Base-by-base conservation (phyloP, 352 stramenopile genomes). In the Globisporangium okanoganense region DNA sequence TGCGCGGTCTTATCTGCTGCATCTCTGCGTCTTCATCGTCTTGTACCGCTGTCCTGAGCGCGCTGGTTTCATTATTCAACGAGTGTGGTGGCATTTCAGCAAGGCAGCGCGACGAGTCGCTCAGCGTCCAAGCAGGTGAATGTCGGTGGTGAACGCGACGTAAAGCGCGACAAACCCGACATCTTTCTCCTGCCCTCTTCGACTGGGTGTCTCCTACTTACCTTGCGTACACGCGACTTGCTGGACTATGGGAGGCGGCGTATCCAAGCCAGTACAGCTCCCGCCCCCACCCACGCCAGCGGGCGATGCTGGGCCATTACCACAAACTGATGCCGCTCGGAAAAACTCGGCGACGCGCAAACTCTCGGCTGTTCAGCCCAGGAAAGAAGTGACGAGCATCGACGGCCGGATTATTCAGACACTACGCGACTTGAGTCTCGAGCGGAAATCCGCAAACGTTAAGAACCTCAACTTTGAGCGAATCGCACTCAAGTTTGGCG, bases 401-500 rank as follows among this genome's bases (percentile, higher is more conserved):
- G 77, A 91, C 45, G 72, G 64, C 2, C 83, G 83, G 10, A 92
- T 94, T 47, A 51, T 92, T 2, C 58, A 81, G 45, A 94, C 80
- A 3, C 70, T 92, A 5, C 76, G 72, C 10, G 70, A 84, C 12
- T 69, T 91, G 53, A 89, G 88, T 38, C 68, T 87, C 29, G 66
- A 72, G n/a, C 65, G 76, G n/a, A 66, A 78, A 25, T 55, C 69
- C 18, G 71, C 64, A 18, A 85, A 89, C 27, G 59, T 66, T 24
- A 85, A 86, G 58, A 52, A 56, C 2, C 68, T 76, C 18, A 87
- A 92, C 56, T 92, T 94, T 58, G 82, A 94, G 57, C 78, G 82
- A 7, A 89, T 94, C 22, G 82, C 85, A 24, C 70, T 94, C 41
- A 84, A 89, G 49, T 94, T 94, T 45, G 62, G 65, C 2, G 60